A percentile compares a stretch with the other conserved stretches of the same genome.
Evolutionary conservation across 2,329 filamentous ascomycete genomes (phyloP).

Genomic region (Trichoderma simmonsii): DNA sequence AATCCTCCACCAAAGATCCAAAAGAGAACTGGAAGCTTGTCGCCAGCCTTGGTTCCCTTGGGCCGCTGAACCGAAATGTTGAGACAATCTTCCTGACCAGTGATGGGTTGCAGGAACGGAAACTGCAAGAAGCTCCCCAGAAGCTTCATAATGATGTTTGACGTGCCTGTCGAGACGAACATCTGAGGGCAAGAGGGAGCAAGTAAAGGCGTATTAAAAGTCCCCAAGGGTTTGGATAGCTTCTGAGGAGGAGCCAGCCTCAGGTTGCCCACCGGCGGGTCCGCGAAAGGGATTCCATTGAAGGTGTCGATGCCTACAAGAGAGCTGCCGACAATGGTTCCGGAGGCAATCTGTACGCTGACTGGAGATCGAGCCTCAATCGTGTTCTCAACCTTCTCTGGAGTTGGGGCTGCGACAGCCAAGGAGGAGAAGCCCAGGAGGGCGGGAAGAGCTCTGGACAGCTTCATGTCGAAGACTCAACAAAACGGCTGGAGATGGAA

Average conservation of each 20-base stretch:
- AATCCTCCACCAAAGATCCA: conserved; percentile 72
- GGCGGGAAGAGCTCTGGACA: background rate
- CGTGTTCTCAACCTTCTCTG: conserved; percentile 35
- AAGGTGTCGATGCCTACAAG: conserved; percentile 60
- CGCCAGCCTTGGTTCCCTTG: conserved; percentile 48
- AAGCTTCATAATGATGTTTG: conserved; percentile 40
- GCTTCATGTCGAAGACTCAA: conserved; percentile 16
- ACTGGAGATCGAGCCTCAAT: conserved; percentile 47
- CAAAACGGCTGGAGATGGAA: background rate
- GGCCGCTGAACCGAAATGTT: conserved; percentile 60
- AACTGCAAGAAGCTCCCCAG: conserved; percentile 51
- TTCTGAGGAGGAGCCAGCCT: conserved; percentile 66
- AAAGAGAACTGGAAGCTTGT: conserved; percentile 63
- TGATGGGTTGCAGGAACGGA: conserved; percentile 55
- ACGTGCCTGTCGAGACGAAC: conserved; percentile 50
- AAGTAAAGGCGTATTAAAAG: conserved; percentile 55
- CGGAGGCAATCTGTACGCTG: conserved; percentile 53
- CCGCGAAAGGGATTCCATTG: conserved; percentile 71
- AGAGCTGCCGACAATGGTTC: conserved; percentile 52
- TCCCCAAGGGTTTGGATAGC: conserved; percentile 56
- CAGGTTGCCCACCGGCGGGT: conserved; percentile 62
- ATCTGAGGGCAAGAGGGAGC: conserved; percentile 71
- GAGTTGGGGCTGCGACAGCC: conserved; percentile 12
- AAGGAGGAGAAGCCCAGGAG: conserved; percentile 14
- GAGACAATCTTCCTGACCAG: conserved; percentile 62